Evolutionary conservation across 2,329 filamentous ascomycete species (phyloP).

Genomic region (Microsporum ferrugineum): DNA sequence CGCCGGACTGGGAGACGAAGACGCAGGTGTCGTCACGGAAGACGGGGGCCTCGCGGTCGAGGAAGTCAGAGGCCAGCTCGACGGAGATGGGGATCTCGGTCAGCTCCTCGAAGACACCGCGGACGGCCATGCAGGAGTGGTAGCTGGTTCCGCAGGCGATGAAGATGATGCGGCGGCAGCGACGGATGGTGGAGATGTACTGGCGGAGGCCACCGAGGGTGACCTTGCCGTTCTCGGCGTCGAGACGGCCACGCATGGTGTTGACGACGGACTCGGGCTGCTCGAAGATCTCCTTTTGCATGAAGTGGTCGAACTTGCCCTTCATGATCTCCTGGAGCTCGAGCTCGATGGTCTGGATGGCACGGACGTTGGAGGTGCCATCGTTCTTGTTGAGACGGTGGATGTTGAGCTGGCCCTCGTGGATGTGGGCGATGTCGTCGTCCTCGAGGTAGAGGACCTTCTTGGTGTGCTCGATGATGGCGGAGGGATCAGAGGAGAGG

Average conservation of each 20-base stretch:
- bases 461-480: slow-evolving; percentile 99
- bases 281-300: slow-evolving; percentile 99
- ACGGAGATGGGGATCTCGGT: slow-evolving; percentile 96
- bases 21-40: slow-evolving; percentile 99
- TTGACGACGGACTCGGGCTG: slow-evolving; percentile 99
- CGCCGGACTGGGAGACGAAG: slow-evolving; percentile 96
- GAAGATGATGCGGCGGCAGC: slow-evolving; percentile 95
- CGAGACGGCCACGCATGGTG: slow-evolving; percentile 98
- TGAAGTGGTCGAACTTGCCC: slow-evolving; percentile 99
- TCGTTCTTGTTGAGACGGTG: slow-evolving; percentile 96
- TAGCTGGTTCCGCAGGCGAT: slow-evolving; percentile 97
- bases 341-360: slow-evolving; percentile 96
- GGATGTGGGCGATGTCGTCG: slow-evolving; percentile 98
- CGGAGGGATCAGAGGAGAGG: slow-evolving; percentile 94
- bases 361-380: slow-evolving; percentile 90
- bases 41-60: slow-evolving; percentile 89
- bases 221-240: slow-evolving; percentile 84
- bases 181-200: slow-evolving; percentile 91
- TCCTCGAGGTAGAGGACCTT: slow-evolving; percentile 99
- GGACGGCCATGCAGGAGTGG: slow-evolving; percentile 99
- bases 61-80: slow-evolving; percentile 94
- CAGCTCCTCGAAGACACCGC: slow-evolving; percentile 93
- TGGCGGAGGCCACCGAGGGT: slow-evolving; percentile 91
- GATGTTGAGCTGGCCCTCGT: slow-evolving; percentile 97
- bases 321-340: slow-evolving; percentile 99